Base-by-base conservation (phyloP, 768 basidiomycete genomes). In the Jaapia argillacea region DNA sequence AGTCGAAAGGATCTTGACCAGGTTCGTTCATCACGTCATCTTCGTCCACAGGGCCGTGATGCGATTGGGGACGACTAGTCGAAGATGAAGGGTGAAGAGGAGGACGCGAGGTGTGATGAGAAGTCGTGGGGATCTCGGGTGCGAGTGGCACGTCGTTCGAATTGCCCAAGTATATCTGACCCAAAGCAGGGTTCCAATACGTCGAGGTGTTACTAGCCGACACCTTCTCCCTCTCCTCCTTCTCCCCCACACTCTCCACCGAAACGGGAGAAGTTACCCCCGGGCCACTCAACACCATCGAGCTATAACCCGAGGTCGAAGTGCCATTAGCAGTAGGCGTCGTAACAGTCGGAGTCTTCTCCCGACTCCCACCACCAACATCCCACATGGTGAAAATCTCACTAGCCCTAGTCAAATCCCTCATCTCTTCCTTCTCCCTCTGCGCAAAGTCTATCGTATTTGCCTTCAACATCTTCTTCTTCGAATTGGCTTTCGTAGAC, bases 401-500 rank as follows among this genome's bases (percentile, higher is more conserved):
- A 18, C 76, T 81, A 5, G 88, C 85, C 46, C 77, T 72, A 0
- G 91, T 94, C 43, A 93, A 65, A 55, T 86, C 84, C 10, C 84
- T 69, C 87, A 92, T 93, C 66, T 93, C 91, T 48, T 88, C 85
- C 60, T 77, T 77, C 64, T 94, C 90, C 25, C 87, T 71, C 54
- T 79, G 74, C 12, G 85, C 79, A 59, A 92, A 90, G 57, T 88
- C 77, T 56, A 89, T 74, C 24, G 81, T 84, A 56, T 85, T 84
- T 3, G 64, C 63, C 26, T 51, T 54, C 13, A 51, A 47, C 21
- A 33, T 26, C 43, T 18, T 38, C 2, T 18, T 24, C 14, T 7
- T 37, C 18, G 18, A 6, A 27, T 4, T 5, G n/a, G n/a, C n/a
- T 16, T 4, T 35, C 20, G 21, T 31, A 7, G 20, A 16, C 18